Evolutionary conservation across 1,284 basidiomycete genomes (phyloP), one percentile per base, ranked within the genome.

Genomic region (Ganoderma resinaceum): DNA sequence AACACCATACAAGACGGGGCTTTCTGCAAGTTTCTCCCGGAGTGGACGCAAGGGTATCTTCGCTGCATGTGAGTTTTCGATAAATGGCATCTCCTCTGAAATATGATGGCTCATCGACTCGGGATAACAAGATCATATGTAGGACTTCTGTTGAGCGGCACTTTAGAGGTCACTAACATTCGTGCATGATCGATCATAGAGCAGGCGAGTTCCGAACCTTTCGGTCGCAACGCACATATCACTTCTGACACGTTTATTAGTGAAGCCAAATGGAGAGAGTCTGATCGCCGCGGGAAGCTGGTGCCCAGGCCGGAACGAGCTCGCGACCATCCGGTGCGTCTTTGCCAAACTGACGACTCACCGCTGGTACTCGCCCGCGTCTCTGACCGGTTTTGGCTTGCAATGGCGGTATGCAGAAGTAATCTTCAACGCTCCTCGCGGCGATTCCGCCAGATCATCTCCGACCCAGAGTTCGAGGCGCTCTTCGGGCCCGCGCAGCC

Each of bases 1-100:
- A 81, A 97, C 96, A 3, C 96, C 96, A 0, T 98, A 98, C 83
- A 97, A 98, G 82, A 87, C 82, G 4, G 85, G 85, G 5, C 88
- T 97, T 52, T 91, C 91, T 3, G 93, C 91, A 0, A 91, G 88
- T 69, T 93, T 94, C 75, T 94, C 94, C 9, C 82, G 94, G 65
- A 91, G 91, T 63, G 94, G 94, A 1, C 82, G 90, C 63, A 95
- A 95, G 74, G 92, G 94, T 0, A 87, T 88, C 23, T 95, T 94
- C 76, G 90, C 94, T 29, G 82, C 82, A 61, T 94, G 93, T 95
- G 74, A 81, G 92, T 83, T 1, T 0, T 6, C n/a, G 23, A 52
- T 0, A 14, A 26, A 3, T 59, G 9, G 1, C 11, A 31, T 38
- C 29, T 26, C 23, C 4, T 20, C 6, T 16, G 11, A 16, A 23